Conservation (phyloP, 768 basidiomycete species). For the Lactarius evosmus region DNA sequence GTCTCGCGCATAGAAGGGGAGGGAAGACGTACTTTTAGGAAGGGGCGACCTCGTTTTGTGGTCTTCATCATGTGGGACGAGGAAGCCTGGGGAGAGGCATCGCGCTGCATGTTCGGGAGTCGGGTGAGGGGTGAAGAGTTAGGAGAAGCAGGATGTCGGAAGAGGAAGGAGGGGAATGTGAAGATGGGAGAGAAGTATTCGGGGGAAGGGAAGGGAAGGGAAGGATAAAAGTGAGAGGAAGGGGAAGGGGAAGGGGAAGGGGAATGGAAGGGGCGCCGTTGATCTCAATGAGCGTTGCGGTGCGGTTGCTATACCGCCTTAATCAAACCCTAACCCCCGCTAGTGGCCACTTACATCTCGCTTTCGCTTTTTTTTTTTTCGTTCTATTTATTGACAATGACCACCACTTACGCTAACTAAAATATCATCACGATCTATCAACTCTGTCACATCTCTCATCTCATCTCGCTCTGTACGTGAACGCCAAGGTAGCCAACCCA, state of each 20-base stretch:
- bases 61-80: slow-evolving; percentile 99
- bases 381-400: not conserved
- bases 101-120: slow-evolving; percentile 40
- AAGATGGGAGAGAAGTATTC: slow-evolving; percentile 34
- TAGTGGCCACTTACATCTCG: not conserved
- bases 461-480: slow-evolving; percentile 5
- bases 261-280: slow-evolving; percentile 12
- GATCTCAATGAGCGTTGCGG: slow-evolving; percentile 1
- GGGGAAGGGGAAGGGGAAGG: slow-evolving; percentile 13
- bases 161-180: slow-evolving; percentile 33
- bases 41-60: slow-evolving; percentile 91
- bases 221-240: slow-evolving; percentile 10
- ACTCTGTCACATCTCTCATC: not conserved
- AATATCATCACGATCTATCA: not conserved
- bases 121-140: slow-evolving; percentile 31
- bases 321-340: slow-evolving; percentile 5
- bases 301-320: slow-evolving; percentile 1
- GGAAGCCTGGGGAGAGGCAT: slow-evolving; percentile 48
- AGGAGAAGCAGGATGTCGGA: slow-evolving; percentile 29
- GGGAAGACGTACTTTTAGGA: slow-evolving; percentile 66
- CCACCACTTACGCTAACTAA: no score
- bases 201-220: slow-evolving; percentile 30
- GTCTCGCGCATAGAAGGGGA: slow-evolving; percentile 7
- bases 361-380: not conserved
- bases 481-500: not conserved